Evolutionary conservation across 2,329 filamentous ascomycete genomes (phyloP), one percentile per base, ranked within the genome.

Genomic region (Cladophialophora carrionii): DNA sequence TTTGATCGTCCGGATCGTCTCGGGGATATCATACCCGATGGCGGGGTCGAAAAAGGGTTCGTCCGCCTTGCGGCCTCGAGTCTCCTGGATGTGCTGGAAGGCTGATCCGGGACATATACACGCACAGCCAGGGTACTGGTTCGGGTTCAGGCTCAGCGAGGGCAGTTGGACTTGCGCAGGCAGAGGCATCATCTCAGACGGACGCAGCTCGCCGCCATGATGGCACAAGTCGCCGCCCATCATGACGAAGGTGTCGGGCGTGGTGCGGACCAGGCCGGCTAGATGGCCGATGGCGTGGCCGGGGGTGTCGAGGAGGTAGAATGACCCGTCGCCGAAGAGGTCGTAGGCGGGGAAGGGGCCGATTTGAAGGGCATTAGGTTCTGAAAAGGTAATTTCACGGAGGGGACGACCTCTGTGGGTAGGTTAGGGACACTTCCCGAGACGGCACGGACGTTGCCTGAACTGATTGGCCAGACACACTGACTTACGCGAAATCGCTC

Each of bases 161-260:
- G 32, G 24, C 5, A 60, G 34, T 26, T 32, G 37, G 17, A 64
- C 32, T 24, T 59, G 46, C 26, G 32, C 26, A 4, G 62, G 56
- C 26, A 64, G 37, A n/a, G 48, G 20, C 22, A 48, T 20, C 20
- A 29, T 43, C 29, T 61, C 37, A 9, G 70, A 72, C 1, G 75
- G 74, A 14, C 76, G 66, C 22, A 77, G 68, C 14, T 68, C 67
- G 3, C 74, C 74, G 0, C 72, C 73, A 60, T 82, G 78, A 65
- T 83, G 81, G 34, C 76, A 78, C 3, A 77, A 73, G 69, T 84
- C 82, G n/a, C 80, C 82, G 20, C 80, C 82, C 74, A 84, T 79
- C 69, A 83, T 77, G 26, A 84, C 76, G 69, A 84, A 85, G 0
- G 74, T 71, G 10, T 57, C 48, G 72, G 2, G 56, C 32, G 74